Percentiles rank a stretch among this genome's conserved stretches.
phyloP scores from a whole-genome alignment of 1,284 basidiomycete species.

The Coniferiporia sulphurascens region DNA sequence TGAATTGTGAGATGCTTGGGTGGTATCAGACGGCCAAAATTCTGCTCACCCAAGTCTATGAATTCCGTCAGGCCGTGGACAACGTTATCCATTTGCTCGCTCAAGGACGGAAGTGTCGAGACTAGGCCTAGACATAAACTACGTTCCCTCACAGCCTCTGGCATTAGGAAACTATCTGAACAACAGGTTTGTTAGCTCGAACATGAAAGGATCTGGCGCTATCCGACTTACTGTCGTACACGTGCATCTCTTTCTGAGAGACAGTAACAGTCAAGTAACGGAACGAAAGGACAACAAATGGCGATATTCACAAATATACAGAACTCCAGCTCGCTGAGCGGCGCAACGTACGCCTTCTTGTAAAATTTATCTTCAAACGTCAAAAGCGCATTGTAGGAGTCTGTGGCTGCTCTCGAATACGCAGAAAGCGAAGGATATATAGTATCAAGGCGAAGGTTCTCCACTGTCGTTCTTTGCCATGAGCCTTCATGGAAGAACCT shows the following conservation, averaged over 20 bases:
- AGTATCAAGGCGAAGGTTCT: background rate
- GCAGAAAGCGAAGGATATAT: background rate
- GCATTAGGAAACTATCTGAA: background rate
- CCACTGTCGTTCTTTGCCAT: background rate
- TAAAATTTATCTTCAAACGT: background rate
- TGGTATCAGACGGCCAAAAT: background rate
- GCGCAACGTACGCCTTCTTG: background rate
- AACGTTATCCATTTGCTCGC: background rate
- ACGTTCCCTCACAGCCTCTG: background rate
- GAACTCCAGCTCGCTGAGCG: background rate
- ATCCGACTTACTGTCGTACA: background rate
- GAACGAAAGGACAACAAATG: background rate
- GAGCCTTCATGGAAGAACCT: too few relatives aligned
- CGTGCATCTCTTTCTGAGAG: background rate
- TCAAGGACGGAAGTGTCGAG: background rate
- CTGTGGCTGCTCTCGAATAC: background rate
- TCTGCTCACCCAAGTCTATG: background rate
- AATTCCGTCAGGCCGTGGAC: background rate
- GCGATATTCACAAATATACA: background rate
- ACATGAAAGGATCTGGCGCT: background rate
- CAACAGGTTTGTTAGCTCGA: background rate
- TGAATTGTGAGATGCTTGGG: background rate
- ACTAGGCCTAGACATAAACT: background rate
- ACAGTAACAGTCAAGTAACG: background rate
- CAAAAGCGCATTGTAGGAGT: background rate